Conservation (phyloP, 805 yeast species). For the Lachancea fermentati region DNA sequence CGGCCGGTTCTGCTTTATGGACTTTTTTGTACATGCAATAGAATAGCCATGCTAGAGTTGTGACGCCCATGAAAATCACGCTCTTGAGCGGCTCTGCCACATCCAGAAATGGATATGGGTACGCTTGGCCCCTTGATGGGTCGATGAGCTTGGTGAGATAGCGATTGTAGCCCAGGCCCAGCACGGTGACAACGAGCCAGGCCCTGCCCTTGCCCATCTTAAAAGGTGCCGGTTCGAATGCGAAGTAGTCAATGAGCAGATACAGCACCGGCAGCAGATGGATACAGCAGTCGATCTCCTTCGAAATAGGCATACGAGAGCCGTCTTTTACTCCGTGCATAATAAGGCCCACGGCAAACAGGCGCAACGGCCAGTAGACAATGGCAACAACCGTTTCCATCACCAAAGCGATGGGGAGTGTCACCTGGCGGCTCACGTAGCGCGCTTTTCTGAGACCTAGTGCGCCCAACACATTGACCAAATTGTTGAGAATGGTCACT, state of each 20-base stretch:
- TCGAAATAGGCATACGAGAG: conserved; percentile 37
- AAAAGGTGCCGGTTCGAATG: conserved; percentile 45
- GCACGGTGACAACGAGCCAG: conserved; percentile 32
- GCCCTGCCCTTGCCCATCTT: conserved; percentile 34
- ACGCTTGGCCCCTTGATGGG: conserved; percentile 41
- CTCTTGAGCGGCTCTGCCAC: conserved; percentile 41
- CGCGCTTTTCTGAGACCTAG: not conserved
- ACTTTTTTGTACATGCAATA: conserved; percentile 27
- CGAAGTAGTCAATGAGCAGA: conserved; percentile 49
- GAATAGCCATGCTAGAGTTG: conserved; percentile 33
- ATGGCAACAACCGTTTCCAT: conserved; percentile 55
- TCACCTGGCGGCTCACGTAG: conserved; percentile 19
- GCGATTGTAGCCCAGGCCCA: conserved; percentile 47
- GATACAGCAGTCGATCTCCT: conserved; percentile 48
- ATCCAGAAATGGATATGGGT: conserved; percentile 66
- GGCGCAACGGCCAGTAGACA: conserved; percentile 65
- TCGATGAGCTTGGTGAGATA: conserved; percentile 45
- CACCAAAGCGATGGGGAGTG: conserved; percentile 48
- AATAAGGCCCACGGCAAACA: conserved; percentile 47
- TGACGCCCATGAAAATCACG: conserved; percentile 44
- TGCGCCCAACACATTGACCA: conserved; percentile 33
- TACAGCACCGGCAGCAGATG: conserved; percentile 55
- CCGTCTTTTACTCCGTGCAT: conserved; percentile 29
- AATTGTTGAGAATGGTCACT: conserved; percentile 40
- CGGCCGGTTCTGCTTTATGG: conserved; percentile 16